Base-by-base conservation (phyloP, 345 rosid species). In the Leavenworthia alabamica region DNA sequence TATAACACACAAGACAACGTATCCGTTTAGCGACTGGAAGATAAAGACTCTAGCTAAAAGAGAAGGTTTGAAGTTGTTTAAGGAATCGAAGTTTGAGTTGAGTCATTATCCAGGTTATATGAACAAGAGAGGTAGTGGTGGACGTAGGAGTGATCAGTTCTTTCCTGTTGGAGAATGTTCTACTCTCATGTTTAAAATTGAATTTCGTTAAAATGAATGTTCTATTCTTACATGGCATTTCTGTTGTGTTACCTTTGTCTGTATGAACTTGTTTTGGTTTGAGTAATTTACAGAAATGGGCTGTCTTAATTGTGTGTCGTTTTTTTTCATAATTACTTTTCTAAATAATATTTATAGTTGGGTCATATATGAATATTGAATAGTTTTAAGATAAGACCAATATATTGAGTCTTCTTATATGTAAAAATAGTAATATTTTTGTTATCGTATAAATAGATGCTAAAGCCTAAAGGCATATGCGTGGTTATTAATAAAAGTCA, bases 91-190 rank as follows among this genome's bases (percentile, higher is more conserved):
- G 10, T 82, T 82, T 57, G 6, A 12, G 12, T 40, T 10, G 5
- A 40, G 59, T 37, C 68, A 84, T 5, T 82, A 75, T 70, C 84
- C 76, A 0, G 82, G 90, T 7, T 82, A 83, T 20, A 37, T 1
- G 15, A 82, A 81, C 9, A 80, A 79, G 73, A 80, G 72, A 78
- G 88, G 92, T 3, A 62, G 58, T 26, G 79, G 83, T 59, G 73
- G 73, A 44, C 59, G 67, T 52, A 23, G 36, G 22, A 64, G 72
- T 43, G 24, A 14, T 50, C 8, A 28, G 4, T 2, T 0, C 27
- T 72, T 72, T 12, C 61, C 66, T 28, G 67, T 65, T 52, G 76
- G 76, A 17, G 3, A 44, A 42, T 65, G 70, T 22, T 65, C 71
- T 50, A 72, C 75, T 42, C 43, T 58, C 43, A 65, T 64, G 62